phyloP scores from a whole-genome alignment of 345 rosid genomes.

The Geranium rotundifolium region DNA sequence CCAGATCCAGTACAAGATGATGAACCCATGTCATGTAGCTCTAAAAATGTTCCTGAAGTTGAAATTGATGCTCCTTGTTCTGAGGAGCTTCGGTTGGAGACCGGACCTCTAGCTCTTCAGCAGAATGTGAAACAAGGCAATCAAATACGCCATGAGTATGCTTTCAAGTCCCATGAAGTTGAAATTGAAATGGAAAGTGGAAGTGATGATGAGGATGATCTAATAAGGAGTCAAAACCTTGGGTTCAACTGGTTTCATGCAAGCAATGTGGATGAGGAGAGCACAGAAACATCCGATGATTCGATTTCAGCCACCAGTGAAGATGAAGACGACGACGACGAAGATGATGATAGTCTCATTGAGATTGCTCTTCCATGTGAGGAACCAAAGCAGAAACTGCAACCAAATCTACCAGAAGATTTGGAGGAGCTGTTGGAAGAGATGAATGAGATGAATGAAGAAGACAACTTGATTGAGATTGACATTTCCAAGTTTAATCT shows the following conservation, averaged over 20 bases:
- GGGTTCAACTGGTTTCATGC: too few relatives aligned
- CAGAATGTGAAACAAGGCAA: too few relatives aligned
- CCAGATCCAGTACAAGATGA: slow-evolving; percentile 1
- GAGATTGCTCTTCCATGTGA: slow-evolving; percentile 43
- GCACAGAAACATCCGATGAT: slow-evolving; percentile 14
- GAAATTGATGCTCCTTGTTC: not conserved
- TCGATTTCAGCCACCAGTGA: slow-evolving; percentile 12
- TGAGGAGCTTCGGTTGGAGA: too few relatives aligned
- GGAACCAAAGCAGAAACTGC: slow-evolving; percentile 7
- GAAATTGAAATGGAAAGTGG: too few relatives aligned
- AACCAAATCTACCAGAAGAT: not conserved
- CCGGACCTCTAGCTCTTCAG: too few relatives aligned
- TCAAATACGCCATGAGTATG: too few relatives aligned
- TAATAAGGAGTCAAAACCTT: too few relatives aligned
- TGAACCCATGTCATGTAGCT: not conserved
- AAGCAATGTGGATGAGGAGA: too few relatives aligned
- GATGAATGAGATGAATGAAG: slow-evolving; percentile 36
- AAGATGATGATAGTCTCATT: slow-evolving; percentile 23
- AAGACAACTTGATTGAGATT: slow-evolving; percentile 68
- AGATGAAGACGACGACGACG: slow-evolving; percentile 30
- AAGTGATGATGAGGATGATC: too few relatives aligned
- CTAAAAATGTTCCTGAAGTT: slow-evolving; percentile 1
- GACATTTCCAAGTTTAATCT: slow-evolving; percentile 33
- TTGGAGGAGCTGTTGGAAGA: slow-evolving; percentile 14
- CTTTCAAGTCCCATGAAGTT: too few relatives aligned